phyloP scores from a whole-genome alignment of 768 basidiomycete species.

The Pleurotus sapidus region DNA sequence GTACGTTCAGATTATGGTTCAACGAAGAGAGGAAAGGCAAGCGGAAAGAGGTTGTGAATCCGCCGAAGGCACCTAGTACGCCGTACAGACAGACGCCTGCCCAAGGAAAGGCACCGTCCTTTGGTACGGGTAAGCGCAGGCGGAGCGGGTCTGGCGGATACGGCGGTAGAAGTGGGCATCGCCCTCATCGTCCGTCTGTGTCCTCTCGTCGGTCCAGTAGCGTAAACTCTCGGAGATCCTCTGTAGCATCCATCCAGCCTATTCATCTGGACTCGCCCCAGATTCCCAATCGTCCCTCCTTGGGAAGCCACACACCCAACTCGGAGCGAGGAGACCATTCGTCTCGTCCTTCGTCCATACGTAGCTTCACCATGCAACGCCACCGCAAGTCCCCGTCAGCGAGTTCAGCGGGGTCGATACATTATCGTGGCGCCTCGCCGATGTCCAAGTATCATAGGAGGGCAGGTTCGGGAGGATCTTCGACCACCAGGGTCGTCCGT shows the following conservation, averaged over 20 bases:
- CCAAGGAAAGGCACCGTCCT: conserved; percentile 9
- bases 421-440: conserved; percentile 71
- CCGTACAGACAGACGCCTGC: conserved; percentile 12
- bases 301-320: conserved; percentile 82
- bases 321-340: conserved; percentile 78
- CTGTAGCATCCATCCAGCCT: conserved; percentile 48
- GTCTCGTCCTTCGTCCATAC: conserved; percentile 83
- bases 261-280: conserved; percentile 58
- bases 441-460: conserved; percentile 78
- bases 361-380: conserved; percentile 67
- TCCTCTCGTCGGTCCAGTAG: conserved; percentile 89
- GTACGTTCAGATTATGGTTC: conserved; percentile 89
- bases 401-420: conserved; percentile 70
- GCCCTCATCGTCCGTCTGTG: conserved; percentile 65
- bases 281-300: conserved; percentile 64
- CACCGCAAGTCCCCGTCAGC: conserved; percentile 77
- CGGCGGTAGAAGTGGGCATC: conserved; percentile 33
- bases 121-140: conserved; percentile 46
- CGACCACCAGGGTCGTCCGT: conserved; percentile 75
- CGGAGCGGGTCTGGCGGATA: conserved; percentile 37
- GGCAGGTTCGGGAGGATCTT: conserved; percentile 79
- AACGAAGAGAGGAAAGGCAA: conserved; percentile 89
- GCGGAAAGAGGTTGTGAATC: conserved; percentile 50
- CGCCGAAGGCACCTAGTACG: conserved; percentile 21
- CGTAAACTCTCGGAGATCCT: conserved; percentile 78